Conservation (phyloP, 768 basidiomycete genomes). For the Boletus fagicola region DNA sequence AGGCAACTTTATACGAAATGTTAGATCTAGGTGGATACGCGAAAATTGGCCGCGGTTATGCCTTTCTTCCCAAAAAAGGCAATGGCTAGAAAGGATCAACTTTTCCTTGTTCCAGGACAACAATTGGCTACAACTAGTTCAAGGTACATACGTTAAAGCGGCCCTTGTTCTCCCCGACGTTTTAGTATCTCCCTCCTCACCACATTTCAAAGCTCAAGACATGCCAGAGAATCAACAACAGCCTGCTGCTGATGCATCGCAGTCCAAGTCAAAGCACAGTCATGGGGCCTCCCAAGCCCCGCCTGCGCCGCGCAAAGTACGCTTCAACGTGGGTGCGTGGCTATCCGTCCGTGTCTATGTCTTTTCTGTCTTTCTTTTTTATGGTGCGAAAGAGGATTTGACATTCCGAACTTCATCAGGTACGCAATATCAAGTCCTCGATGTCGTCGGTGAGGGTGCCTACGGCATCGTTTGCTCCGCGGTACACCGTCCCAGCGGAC, state of each 20-base stretch:
- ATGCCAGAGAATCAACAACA: constrained; percentile 31
- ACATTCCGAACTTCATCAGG: constrained; percentile 37
- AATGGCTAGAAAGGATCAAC: not conserved
- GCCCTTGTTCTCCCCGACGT: constrained; percentile 15
- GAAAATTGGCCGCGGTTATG: not conserved
- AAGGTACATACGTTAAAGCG: constrained; percentile 6
- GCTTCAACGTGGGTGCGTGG: constrained; percentile 77
- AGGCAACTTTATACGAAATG: constrained; percentile 6
- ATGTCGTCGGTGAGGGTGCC: constrained; percentile 88
- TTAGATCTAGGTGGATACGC: constrained; percentile 3
- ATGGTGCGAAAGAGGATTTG: not conserved
- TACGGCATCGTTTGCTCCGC: constrained; percentile 97
- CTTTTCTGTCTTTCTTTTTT: not conserved
- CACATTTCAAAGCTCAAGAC: not conserved
- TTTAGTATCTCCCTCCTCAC: not conserved
- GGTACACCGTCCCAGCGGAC: constrained; percentile 78
- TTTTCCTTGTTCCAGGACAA: constrained; percentile 24
- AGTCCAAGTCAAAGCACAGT: constrained; percentile 44
- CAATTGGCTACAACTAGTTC: constrained; percentile 4
- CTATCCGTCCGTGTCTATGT: not conserved
- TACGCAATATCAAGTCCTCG: constrained; percentile 79
- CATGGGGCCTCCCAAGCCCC: constrained; percentile 45
- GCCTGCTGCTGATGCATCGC: constrained; percentile 19
- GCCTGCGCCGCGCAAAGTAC: constrained; percentile 74
- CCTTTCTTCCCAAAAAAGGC: not conserved